phyloP scores from a whole-genome alignment of 2,329 filamentous ascomycete species.

The Fusarium haematococcum region DNA sequence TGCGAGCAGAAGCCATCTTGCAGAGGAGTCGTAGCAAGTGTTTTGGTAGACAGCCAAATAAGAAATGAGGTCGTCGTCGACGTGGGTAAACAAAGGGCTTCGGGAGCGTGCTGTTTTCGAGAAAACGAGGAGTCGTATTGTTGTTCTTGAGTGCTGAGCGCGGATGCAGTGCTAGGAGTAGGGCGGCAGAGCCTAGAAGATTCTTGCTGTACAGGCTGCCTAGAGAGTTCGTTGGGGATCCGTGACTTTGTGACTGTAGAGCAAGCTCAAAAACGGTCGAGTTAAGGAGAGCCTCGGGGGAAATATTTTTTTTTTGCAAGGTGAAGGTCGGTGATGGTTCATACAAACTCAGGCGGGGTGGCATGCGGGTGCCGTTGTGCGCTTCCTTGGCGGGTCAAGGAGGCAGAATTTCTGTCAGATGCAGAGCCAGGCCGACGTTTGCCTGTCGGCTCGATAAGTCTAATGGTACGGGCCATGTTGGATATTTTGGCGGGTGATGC shows the following conservation, averaged over 20 bases:
- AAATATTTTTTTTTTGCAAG: neutral
- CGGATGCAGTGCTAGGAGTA: neutral
- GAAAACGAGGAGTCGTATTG: neutral
- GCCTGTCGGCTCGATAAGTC: neutral
- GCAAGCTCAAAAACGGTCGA: neutral
- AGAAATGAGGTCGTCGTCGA: neutral
- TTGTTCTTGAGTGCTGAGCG: neutral
- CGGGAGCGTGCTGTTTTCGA: neutral
- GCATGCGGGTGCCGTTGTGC: neutral
- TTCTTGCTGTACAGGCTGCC: neutral
- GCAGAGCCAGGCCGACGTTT: neutral
- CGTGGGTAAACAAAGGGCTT: neutral
- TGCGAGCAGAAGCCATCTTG: conserved; percentile 1
- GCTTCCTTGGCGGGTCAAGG: neutral
- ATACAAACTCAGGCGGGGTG: conserved; percentile 15
- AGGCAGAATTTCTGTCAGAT: neutral
- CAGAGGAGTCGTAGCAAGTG: neutral
- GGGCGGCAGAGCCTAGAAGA: neutral
- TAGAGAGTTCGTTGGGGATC: neutral
- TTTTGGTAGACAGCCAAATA: neutral
- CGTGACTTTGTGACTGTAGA: neutral
- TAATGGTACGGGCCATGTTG: conserved; percentile 6
- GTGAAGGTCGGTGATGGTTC: neutral
- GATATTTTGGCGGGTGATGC: neutral
- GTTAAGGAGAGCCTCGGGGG: conserved; percentile 6